A percentile compares a stretch with the other conserved stretches of the same genome.
phyloP scores from a whole-genome alignment of 768 basidiomycete species.

The Collybia nuda region DNA sequence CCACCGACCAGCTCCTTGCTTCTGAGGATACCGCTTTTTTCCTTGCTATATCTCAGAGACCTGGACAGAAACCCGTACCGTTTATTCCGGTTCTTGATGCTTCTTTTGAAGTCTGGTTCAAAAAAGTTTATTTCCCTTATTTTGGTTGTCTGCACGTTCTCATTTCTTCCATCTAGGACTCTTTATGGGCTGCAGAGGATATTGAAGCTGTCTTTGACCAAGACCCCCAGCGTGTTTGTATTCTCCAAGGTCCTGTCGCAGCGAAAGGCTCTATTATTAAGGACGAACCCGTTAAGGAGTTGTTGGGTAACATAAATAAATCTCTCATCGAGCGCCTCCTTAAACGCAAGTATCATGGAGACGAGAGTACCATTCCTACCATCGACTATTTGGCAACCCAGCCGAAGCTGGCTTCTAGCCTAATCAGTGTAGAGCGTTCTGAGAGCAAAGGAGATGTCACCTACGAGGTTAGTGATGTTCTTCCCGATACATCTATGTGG shows the following conservation, averaged over 20 bases:
- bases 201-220: constrained; percentile 99
- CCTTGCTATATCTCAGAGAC: constrained; percentile 92
- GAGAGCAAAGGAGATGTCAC: constrained; percentile 43
- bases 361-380: constrained; percentile 71
- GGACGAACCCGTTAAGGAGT: constrained; percentile 91
- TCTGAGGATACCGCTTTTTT: constrained; percentile 95
- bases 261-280: constrained; percentile 84
- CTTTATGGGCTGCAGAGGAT: constrained; percentile 96
- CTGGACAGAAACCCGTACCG: constrained; percentile 97
- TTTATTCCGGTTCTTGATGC: constrained; percentile 96
- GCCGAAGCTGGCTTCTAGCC: constrained; percentile 30
- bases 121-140: constrained; percentile 64
- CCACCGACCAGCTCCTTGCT: constrained; percentile 82
- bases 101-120: constrained; percentile 98
- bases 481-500: constrained; percentile 74
- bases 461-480: constrained; percentile 45
- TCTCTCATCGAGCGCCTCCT: constrained; percentile 78
- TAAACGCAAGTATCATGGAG: constrained; percentile 73
- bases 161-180: constrained; percentile 57
- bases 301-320: constrained; percentile 85
- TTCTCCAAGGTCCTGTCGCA: constrained; percentile 95
- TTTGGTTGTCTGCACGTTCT: not conserved
- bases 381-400: constrained; percentile 76
- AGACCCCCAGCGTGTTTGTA: constrained; percentile 97
- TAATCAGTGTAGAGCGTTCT: constrained; percentile 42